These are phyloP conservation scores for Eurotiales sp. DNA, from an alignment of 2,329 filamentous ascomycete species.

Conservation along the genomic window DNA sequence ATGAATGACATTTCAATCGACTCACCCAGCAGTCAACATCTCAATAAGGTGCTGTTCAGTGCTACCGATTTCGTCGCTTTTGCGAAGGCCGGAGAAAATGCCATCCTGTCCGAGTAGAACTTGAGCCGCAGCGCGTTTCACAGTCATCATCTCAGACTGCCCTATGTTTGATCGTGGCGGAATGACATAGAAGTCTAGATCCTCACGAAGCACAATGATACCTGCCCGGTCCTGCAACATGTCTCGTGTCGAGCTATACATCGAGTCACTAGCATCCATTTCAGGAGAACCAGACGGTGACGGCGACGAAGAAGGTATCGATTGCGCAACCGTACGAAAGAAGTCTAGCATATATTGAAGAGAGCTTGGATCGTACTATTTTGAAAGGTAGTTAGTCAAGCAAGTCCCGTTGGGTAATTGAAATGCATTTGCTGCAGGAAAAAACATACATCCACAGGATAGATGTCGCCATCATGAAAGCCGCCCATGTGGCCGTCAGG, in stretches of 20 bases:
- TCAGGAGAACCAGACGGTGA: constrained; percentile 63
- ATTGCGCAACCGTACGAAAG: constrained; percentile 91
- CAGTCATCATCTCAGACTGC: constrained; percentile 87
- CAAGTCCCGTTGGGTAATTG: not conserved
- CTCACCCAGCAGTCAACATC: constrained; percentile 97
- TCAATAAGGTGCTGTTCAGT: constrained; percentile 98
- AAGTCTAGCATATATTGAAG: constrained; percentile 99
- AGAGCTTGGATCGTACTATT: constrained; percentile 90
- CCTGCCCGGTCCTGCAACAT: constrained; percentile 84
- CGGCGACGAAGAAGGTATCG: constrained; percentile 67
- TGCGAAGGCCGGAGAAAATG: constrained; percentile 92
- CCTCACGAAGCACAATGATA: constrained; percentile 94
- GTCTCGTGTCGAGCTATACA: constrained; percentile 66
- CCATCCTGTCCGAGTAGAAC: constrained; percentile 86
- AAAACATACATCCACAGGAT: constrained; percentile 87
- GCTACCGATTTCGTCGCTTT: constrained; percentile 91
- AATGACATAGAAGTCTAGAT: constrained; percentile 96
- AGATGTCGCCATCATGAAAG: constrained; percentile 87
- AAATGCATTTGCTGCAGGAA: not conserved
- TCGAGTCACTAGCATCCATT: constrained; percentile 66
- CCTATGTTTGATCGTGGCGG: constrained; percentile 80
- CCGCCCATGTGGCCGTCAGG: constrained; percentile 94
- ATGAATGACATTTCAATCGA: constrained; percentile 22
- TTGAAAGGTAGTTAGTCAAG: constrained; percentile 18
- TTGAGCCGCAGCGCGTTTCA: constrained; percentile 86